Evolutionary conservation across 257 asterid genomes (phyloP).

Genomic region (Capsicum pubescens): DNA sequence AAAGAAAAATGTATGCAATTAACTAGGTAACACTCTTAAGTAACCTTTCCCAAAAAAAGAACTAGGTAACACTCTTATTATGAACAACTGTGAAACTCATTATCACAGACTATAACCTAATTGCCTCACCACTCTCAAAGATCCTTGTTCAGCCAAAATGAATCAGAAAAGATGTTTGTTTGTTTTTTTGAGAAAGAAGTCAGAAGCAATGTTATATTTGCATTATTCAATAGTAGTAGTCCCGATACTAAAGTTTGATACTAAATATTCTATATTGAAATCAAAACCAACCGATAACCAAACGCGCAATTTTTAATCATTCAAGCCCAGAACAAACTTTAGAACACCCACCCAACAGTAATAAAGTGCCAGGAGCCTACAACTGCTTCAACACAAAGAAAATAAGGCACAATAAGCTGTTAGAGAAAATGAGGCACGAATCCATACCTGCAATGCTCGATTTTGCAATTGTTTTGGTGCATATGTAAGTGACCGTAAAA

Average conservation of each 20-base stretch:
- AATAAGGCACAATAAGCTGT: neutral
- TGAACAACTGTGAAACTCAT: neutral
- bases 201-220: constrained; percentile 1
- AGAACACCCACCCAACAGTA: neutral
- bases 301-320: neutral
- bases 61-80: neutral
- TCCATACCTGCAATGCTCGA: constrained; percentile 89
- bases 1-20: neutral
- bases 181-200: neutral
- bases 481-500: constrained; percentile 84
- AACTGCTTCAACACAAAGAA: neutral
- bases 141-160: neutral
- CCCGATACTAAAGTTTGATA: neutral
- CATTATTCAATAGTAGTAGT: constrained; percentile 21
- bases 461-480: constrained; percentile 84
- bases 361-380: constrained; percentile 9
- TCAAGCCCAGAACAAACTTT: neutral
- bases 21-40: neutral
- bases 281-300: neutral
- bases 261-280: neutral
- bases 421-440: constrained; percentile 21
- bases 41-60: too few species aligned
- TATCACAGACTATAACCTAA: neutral
- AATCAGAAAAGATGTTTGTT: too few species aligned
- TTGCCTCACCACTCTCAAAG: neutral